Percentiles rank a stretch among this genome's conserved stretches.
phyloP scores from a whole-genome alignment of 116 monocot genomes.

The Trichopus zeylanicus region DNA sequence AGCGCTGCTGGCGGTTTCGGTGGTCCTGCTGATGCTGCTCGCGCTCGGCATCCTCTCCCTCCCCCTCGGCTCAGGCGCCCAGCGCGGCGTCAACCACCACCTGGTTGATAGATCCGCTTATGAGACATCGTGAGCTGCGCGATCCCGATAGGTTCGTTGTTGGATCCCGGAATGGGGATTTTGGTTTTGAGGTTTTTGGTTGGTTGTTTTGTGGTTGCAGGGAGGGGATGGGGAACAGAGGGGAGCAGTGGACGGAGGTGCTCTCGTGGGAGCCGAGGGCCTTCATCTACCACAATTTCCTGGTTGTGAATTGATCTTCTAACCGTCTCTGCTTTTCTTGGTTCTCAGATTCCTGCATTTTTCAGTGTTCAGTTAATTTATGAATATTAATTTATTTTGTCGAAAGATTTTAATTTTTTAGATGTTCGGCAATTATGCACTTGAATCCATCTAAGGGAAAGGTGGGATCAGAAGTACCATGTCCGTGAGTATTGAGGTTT shows the following conservation, averaged over 20 bases:
- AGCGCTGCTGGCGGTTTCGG: too few species aligned
- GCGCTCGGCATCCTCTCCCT: too few species aligned
- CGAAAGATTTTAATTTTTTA: too few species aligned
- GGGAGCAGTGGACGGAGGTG: slow-evolving; percentile 57
- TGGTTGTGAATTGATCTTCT: slow-evolving; percentile 19
- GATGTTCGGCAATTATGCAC: too few species aligned
- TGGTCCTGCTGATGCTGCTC: too few species aligned
- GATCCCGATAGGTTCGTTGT: neutral
- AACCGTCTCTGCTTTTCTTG: neutral
- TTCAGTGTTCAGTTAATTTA: neutral
- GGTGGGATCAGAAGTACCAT: too few species aligned
- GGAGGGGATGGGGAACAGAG: slow-evolving; percentile 33
- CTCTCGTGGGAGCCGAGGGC: slow-evolving; percentile 69
- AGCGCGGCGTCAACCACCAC: neutral
- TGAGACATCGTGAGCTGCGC: neutral
- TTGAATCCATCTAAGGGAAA: too few species aligned
- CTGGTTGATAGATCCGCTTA: neutral
- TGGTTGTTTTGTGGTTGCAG: slow-evolving; percentile 7
- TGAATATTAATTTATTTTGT: too few species aligned
- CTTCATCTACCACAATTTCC: slow-evolving; percentile 59
- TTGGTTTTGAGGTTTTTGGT: neutral
- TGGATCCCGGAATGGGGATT: neutral
- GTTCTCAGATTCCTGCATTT: neutral
- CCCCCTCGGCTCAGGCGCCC: neutral
- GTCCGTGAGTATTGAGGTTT: too few species aligned